Evolutionary conservation across 169 alveolate genomes (phyloP).

Genomic region (Plasmodium gallinaceum): DNA sequence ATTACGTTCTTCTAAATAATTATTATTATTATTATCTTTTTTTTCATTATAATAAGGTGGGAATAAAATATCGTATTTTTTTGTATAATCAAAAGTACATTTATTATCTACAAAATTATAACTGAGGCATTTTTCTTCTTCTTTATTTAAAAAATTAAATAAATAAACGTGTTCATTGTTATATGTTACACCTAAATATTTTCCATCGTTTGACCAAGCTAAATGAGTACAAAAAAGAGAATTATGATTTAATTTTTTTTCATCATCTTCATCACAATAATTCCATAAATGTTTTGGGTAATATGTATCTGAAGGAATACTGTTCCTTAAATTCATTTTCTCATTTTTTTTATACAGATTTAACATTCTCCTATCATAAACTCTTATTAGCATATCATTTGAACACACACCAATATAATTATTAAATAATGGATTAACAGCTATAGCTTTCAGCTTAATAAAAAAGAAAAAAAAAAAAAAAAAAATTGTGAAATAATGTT

Average conservation of each 20-base stretch:
- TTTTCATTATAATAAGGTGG: conserved; percentile 22
- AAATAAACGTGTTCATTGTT: conserved; percentile 78
- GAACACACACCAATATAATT: conserved; percentile 81
- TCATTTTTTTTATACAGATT: conserved; percentile 29
- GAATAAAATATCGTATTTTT: conserved; percentile 27
- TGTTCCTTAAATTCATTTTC: conserved; percentile 39
- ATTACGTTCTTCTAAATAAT: neutral
- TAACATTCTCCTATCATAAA: conserved; percentile 81
- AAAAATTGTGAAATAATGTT: neutral
- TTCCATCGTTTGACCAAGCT: conserved; percentile 76
- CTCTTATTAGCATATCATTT: conserved; percentile 79
- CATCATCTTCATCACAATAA: conserved; percentile 50
- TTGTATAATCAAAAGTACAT: neutral
- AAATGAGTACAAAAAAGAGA: conserved; percentile 45
- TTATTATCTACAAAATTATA: conserved; percentile 17
- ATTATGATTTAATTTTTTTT: neutral
- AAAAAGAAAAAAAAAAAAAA: neutral
- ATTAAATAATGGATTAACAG: conserved; percentile 78
- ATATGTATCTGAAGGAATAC: conserved; percentile 76
- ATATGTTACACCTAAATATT: conserved; percentile 77
- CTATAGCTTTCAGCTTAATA: conserved; percentile 76
- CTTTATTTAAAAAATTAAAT: conserved; percentile 66
- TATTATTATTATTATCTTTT: neutral
- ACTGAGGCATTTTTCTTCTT: conserved; percentile 46
- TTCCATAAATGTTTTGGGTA: conserved; percentile 80